These are phyloP conservation scores for Citrullus amarus DNA, from an alignment of 306 rosid genomes.

Conservation along the genomic window DNA sequence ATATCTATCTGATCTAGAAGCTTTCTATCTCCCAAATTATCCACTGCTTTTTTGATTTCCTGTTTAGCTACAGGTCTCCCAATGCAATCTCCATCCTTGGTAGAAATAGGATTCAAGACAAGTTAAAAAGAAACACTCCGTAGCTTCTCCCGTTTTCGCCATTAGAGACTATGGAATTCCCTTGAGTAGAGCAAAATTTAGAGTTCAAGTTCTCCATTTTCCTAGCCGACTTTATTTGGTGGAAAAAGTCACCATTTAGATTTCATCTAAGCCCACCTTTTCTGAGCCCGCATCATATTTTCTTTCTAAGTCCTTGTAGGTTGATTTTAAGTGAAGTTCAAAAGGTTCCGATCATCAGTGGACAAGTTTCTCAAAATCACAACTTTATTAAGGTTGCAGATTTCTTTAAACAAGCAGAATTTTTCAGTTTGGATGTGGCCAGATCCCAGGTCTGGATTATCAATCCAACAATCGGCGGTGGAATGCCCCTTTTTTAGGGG, in stretches of 20 bases:
- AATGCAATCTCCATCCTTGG: background rate
- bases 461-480: too few species aligned
- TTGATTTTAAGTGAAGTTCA: background rate
- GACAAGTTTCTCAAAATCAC: background rate
- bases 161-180: background rate
- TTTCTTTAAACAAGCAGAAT: background rate
- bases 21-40: background rate
- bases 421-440: background rate
- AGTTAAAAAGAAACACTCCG: background rate
- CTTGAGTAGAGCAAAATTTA: background rate
- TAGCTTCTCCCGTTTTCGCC: background rate
- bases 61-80: background rate
- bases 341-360: background rate
- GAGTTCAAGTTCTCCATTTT: background rate
- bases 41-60: background rate
- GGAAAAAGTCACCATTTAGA: background rate
- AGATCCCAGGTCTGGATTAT: too few species aligned
- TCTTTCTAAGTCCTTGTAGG: background rate
- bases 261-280: background rate
- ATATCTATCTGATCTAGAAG: background rate
- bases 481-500: too few species aligned
- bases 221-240: background rate
- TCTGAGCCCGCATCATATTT: background rate
- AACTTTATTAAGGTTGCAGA: background rate
- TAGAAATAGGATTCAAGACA: background rate